A percentile compares a stretch with the other conserved stretches of the same genome.
Conservation (phyloP, 2,329 filamentous ascomycete genomes). For the Zymoseptoria pseudotritici region DNA sequence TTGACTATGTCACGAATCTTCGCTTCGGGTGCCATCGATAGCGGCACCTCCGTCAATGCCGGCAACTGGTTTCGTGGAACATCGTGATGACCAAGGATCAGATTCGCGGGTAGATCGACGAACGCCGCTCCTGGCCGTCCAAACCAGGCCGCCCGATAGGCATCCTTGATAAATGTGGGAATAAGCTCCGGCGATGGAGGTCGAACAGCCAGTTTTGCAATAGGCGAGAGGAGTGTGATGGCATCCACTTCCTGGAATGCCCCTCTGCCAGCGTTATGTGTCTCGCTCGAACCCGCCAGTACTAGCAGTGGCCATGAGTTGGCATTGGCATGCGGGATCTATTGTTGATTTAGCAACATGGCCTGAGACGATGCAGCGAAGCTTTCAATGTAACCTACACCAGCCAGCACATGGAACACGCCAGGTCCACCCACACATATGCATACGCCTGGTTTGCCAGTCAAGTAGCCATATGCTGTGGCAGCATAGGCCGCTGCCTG, state of each 20-base stretch:
- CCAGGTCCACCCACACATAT: conserved; percentile 54
- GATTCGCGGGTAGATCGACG: conserved; percentile 49
- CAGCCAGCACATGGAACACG: conserved; percentile 51
- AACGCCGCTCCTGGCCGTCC: conserved; percentile 48
- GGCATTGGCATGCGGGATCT: conserved; percentile 34
- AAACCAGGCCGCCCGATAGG: conserved; percentile 48
- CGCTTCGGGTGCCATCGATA: conserved; percentile 38
- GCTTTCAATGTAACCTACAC: conserved; percentile 34
- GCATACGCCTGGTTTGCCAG: conserved; percentile 49
- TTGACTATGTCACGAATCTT: conserved; percentile 37
- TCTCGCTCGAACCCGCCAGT: conserved; percentile 48
- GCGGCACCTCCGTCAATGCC: conserved; percentile 30
- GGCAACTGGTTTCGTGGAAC: conserved; percentile 13
- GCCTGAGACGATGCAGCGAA: neutral
- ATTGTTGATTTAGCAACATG: neutral
- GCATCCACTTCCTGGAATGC: conserved; percentile 53
- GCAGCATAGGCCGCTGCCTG: conserved; percentile 53
- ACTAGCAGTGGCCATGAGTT: conserved; percentile 51
- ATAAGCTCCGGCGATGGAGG: conserved; percentile 41
- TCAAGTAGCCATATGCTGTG: conserved; percentile 52
- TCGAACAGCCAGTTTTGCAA: conserved; percentile 46
- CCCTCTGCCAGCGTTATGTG: conserved; percentile 45
- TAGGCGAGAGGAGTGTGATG: conserved; percentile 45
- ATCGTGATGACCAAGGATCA: conserved; percentile 40
- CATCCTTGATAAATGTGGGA: conserved; percentile 41